A percentile compares a stretch with the other conserved stretches of the same genome.
phyloP scores from a whole-genome alignment of 2,329 filamentous ascomycete species.

The Parastagonospora nodorum region DNA sequence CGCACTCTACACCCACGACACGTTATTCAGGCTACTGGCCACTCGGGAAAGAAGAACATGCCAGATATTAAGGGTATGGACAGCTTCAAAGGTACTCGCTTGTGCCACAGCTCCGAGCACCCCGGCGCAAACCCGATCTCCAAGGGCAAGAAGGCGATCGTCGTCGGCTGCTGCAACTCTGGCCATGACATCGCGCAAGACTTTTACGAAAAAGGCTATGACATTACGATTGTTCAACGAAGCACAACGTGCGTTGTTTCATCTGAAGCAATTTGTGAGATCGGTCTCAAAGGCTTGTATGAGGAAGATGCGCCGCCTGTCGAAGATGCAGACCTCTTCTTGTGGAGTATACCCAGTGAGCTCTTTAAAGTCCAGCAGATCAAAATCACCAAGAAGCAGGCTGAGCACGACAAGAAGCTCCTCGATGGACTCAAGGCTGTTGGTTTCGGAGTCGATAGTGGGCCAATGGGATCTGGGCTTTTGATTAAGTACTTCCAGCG shows the following conservation, averaged over 20 bases:
- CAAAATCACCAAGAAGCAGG: conserved; percentile 31
- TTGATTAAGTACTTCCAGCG: conserved; percentile 49
- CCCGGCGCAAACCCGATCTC: conserved; percentile 37
- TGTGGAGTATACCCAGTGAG: conserved; percentile 43
- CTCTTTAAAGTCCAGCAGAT: conserved; percentile 38
- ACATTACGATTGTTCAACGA: conserved; percentile 56
- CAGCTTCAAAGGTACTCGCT: conserved; percentile 44
- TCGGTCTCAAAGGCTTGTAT: conserved; percentile 36
- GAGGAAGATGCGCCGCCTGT: conserved; percentile 33
- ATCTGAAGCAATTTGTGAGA: conserved; percentile 29
- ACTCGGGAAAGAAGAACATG: conserved; percentile 41
- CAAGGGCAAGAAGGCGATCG: conserved; percentile 50
- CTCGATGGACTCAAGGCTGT: conserved; percentile 50
- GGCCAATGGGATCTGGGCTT: conserved; percentile 34
- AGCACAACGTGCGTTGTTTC: conserved; percentile 47
- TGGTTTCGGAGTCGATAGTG: conserved; percentile 50
- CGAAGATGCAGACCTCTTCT: conserved; percentile 34
- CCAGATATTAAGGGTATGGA: conserved; percentile 37
- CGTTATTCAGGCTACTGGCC: conserved; percentile 38
- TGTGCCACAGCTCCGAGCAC: conserved; percentile 40
- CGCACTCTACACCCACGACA: conserved; percentile 35
- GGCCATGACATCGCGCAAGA: conserved; percentile 57
- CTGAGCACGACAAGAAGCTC: conserved; percentile 41
- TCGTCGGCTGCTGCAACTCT: conserved; percentile 56
- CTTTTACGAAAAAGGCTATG: conserved; percentile 50